These are phyloP conservation scores for Neoarthrinium moseri DNA, from an alignment of 2,329 filamentous ascomycete species.

Conservation along the genomic window DNA sequence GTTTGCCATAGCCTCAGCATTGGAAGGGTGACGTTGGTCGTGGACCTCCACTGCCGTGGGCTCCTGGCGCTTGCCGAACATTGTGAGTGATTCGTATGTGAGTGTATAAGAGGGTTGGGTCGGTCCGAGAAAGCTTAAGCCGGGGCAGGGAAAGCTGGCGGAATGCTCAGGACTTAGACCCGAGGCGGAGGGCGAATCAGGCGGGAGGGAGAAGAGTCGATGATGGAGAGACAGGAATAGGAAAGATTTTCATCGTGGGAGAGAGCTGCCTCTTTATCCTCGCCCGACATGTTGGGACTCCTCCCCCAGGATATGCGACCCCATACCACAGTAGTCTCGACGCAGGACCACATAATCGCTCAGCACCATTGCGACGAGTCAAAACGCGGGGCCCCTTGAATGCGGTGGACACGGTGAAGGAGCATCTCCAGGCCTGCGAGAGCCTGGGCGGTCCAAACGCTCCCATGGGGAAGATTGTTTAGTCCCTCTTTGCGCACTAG, in stretches of 20 bases:
- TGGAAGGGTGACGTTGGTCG: conserved; percentile 1
- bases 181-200: too few relatives aligned
- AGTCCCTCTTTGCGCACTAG: not conserved
- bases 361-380: conserved; percentile 5
- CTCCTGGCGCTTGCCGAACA: conserved; percentile 6
- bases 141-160: too few relatives aligned
- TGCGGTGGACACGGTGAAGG: not conserved
- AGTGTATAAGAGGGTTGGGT: not conserved
- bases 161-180: too few relatives aligned
- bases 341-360: not conserved
- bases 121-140: too few relatives aligned
- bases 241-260: not conserved
- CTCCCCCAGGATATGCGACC: not conserved
- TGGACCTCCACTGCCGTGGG: not conserved
- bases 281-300: not conserved
- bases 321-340: not conserved
- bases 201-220: not conserved
- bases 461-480: not conserved
- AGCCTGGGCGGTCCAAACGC: conserved; percentile 3
- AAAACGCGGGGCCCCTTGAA: conserved; percentile 9
- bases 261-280: conserved; percentile 1
- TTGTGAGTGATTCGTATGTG: not conserved
- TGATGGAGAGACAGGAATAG: not conserved
- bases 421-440: not conserved
- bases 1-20: conserved; percentile 1